Percentiles rank a stretch among this genome's conserved stretches.
Evolutionary conservation across 169 alveolate genomes (phyloP).

Genomic region (Blepharisma undulans): DNA sequence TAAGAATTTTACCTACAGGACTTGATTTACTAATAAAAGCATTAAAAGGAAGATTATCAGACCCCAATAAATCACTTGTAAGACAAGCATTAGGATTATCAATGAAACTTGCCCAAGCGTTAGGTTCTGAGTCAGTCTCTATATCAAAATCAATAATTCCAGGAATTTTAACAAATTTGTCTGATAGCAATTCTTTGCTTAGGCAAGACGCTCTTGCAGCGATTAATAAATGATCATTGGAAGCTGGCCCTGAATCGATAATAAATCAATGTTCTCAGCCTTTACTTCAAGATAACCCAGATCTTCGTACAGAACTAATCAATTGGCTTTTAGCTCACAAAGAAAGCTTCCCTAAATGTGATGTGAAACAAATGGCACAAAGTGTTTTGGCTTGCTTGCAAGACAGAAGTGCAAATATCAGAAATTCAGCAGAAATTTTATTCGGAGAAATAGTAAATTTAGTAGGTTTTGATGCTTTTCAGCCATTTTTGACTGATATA

Average conservation of each 20-base stretch:
- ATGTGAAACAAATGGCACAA: slow-evolving; percentile 42
- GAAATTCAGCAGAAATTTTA: slow-evolving; percentile 67
- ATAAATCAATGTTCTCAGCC: slow-evolving; percentile 52
- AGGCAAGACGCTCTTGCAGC: slow-evolving; percentile 69
- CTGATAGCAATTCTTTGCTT: slow-evolving; percentile 72
- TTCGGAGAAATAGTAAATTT: slow-evolving; percentile 54
- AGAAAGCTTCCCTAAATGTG: slow-evolving; percentile 52
- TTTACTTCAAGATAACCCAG: slow-evolving; percentile 70
- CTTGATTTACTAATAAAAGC: slow-evolving; percentile 54
- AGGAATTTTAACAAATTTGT: slow-evolving; percentile 58
- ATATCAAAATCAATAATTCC: slow-evolving; percentile 57
- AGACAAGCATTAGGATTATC: slow-evolving; percentile 54
- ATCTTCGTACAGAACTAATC: slow-evolving; percentile 69
- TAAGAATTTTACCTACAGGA: slow-evolving; percentile 75
- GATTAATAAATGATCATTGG: slow-evolving; percentile 74
- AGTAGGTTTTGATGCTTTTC: slow-evolving; percentile 49
- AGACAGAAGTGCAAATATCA: slow-evolving; percentile 69
- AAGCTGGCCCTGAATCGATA: slow-evolving; percentile 66
- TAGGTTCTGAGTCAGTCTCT: slow-evolving; percentile 62
- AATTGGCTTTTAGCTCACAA: slow-evolving; percentile 68
- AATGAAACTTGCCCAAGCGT: slow-evolving; percentile 62
- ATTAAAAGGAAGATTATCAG: slow-evolving; percentile 61
- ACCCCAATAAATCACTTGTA: slow-evolving; percentile 73
- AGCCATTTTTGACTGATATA: slow-evolving; percentile 50
- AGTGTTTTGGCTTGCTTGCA: slow-evolving; percentile 62